phyloP scores from a whole-genome alignment of 2,329 filamentous ascomycete species.

The Coniella lustricola region DNA sequence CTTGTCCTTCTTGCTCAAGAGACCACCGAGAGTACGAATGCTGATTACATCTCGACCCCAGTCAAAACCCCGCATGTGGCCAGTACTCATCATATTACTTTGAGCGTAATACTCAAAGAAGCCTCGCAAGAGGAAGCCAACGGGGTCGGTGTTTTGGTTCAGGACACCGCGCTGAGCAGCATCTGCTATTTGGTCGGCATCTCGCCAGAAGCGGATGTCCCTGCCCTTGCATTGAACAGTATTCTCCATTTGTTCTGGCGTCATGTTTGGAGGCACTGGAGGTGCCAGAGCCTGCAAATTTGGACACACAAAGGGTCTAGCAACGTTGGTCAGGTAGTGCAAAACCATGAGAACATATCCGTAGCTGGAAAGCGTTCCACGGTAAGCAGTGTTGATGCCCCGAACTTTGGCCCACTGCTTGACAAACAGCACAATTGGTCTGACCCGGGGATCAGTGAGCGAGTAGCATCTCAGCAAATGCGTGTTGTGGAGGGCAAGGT shows the following conservation, averaged over 20 bases:
- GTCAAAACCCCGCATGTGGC: constrained; percentile 56
- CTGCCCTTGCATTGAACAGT: constrained; percentile 52
- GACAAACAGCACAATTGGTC: constrained; percentile 73
- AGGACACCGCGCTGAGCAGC: constrained; percentile 53
- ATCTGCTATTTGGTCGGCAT: constrained; percentile 60
- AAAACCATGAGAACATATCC: constrained; percentile 89
- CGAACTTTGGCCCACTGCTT: constrained; percentile 86
- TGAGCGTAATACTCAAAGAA: constrained; percentile 87
- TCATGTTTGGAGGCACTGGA: constrained; percentile 32
- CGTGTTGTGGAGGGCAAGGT: constrained; percentile 78
- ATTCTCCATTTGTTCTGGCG: constrained; percentile 31
- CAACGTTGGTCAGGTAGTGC: constrained; percentile 82
- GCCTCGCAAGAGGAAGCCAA: constrained; percentile 67
- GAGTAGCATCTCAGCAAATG: constrained; percentile 77
- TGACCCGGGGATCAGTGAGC: constrained; percentile 68
- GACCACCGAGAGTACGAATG: constrained; percentile 62
- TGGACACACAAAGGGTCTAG: constrained; percentile 71
- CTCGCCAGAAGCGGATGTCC: constrained; percentile 70
- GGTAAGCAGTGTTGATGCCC: constrained; percentile 80
- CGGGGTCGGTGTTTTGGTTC: constrained; percentile 60
- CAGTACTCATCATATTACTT: constrained; percentile 44
- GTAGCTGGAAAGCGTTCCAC: constrained; percentile 80
- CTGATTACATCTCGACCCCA: constrained; percentile 79
- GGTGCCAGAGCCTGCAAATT: constrained; percentile 64
- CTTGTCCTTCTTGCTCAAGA: constrained; percentile 68